phyloP scores from a whole-genome alignment of 306 rosid genomes.

The Dryas alaskensis region DNA sequence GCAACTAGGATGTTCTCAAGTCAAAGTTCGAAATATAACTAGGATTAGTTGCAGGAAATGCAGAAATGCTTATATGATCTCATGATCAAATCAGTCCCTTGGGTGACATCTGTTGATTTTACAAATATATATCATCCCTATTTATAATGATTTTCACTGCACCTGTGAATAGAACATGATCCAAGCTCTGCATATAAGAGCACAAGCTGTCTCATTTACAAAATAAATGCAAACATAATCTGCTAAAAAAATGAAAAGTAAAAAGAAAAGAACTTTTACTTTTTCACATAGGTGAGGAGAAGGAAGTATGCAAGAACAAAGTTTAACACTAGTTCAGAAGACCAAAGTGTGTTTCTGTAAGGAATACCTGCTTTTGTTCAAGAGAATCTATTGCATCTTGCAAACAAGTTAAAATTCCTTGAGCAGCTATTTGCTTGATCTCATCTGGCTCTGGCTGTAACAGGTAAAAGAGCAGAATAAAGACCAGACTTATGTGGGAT shows the following conservation, averaged over 20 bases:
- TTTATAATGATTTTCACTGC: background rate
- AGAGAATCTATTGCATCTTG: conserved; percentile 79
- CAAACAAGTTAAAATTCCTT: conserved; percentile 87
- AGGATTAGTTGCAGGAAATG: background rate
- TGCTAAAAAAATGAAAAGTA: background rate
- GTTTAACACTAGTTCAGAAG: background rate
- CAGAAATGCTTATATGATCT: background rate
- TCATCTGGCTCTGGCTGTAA: conserved; percentile 83
- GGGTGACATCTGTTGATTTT: background rate
- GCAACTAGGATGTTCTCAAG: conserved; percentile 8
- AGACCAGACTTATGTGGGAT: conserved; percentile 12
- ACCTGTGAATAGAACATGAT: background rate
- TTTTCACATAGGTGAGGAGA: background rate
- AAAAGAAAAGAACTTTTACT: background rate
- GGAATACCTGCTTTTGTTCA: conserved; percentile 68
- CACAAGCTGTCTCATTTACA: background rate
- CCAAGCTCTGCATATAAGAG: background rate
- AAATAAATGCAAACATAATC: background rate
- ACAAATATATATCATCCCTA: background rate
- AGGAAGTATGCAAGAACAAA: conserved; percentile 2
- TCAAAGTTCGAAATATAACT: background rate
- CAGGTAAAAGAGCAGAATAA: conserved; percentile 24
- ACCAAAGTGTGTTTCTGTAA: conserved; percentile 17
- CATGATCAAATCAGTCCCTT: background rate
- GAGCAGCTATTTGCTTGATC: conserved; percentile 76